These are phyloP conservation scores for Spathaspora hagerdaliae DNA, from an alignment of 805 yeast genomes.

Conservation along the genomic window DNA sequence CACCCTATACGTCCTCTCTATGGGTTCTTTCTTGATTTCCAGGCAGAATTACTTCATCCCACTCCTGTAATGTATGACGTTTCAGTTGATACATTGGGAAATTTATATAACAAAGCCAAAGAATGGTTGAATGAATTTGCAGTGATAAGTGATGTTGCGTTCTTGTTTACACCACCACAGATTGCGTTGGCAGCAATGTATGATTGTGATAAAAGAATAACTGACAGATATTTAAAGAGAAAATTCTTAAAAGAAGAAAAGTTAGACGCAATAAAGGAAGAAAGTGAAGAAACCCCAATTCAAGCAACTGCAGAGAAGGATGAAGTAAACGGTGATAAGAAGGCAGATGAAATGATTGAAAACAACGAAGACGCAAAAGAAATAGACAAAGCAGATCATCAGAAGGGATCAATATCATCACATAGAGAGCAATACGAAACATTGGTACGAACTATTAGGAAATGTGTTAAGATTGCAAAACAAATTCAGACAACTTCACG, in stretches of 20 bases:
- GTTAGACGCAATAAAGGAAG: constrained; percentile 8
- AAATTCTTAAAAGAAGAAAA: constrained; percentile 44
- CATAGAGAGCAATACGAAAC: constrained; percentile 35
- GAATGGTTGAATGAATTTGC: constrained; percentile 62
- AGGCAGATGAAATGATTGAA: constrained; percentile 7
- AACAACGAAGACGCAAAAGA: constrained; percentile 3
- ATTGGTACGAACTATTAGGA: constrained; percentile 41
- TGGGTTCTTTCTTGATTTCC: constrained; percentile 92
- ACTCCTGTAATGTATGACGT: constrained; percentile 43
- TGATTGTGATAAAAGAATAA: constrained; percentile 57
- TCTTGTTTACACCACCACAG: constrained; percentile 88
- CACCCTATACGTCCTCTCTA: constrained; percentile 89
- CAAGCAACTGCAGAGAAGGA: constrained; percentile 5
- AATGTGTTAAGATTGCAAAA: constrained; percentile 47
- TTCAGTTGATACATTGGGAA: constrained; percentile 52
- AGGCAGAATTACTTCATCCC: constrained; percentile 46
- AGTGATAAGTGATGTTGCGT: constrained; percentile 65
- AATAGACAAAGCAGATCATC: constrained; percentile 2
- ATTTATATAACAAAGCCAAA: constrained; percentile 67
- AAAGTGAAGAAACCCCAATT: constrained; percentile 8
- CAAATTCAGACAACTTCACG: constrained; percentile 43
- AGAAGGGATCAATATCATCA: not conserved
- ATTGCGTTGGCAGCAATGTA: constrained; percentile 86
- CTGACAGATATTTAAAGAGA: constrained; percentile 61
- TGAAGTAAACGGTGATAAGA: not conserved